Conservation (phyloP, 352 stramenopile species). For the Globisporangium yorkense region DNA sequence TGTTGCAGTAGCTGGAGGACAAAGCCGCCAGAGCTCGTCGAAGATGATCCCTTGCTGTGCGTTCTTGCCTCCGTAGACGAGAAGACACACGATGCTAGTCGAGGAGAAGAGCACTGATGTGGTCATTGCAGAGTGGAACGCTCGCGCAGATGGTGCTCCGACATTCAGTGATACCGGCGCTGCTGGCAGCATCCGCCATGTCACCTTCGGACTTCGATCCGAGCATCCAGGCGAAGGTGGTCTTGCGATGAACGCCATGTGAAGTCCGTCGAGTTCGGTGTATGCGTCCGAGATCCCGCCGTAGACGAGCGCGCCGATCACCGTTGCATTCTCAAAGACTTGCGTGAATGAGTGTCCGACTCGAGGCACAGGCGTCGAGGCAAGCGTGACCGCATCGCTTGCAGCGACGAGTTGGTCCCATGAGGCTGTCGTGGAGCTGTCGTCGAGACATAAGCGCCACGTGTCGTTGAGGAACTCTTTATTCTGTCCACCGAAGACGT, state of each 20-base stretch:
- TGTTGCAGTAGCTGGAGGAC: constrained; percentile 14
- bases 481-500: constrained; percentile 51
- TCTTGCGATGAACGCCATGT: constrained; percentile 42
- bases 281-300: constrained; percentile 46
- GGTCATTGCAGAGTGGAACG: constrained; percentile 43
- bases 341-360: constrained; percentile 56
- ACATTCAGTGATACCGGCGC: constrained; percentile 4
- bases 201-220: constrained; percentile 23
- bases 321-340: constrained; percentile 40
- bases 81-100: constrained; percentile 28
- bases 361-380: constrained; percentile 27
- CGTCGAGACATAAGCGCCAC: constrained; percentile 52
- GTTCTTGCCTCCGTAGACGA: constrained; percentile 59
- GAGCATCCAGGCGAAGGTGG: constrained; percentile 14
- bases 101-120: constrained; percentile 27
- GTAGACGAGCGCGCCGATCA: constrained; percentile 36
- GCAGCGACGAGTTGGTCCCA: constrained; percentile 54
- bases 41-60: constrained; percentile 42
- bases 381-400: constrained; percentile 22
- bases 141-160: constrained; percentile 22
- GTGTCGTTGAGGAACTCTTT: constrained; percentile 53
- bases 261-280: constrained; percentile 29
- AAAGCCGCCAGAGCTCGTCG: constrained; percentile 67
- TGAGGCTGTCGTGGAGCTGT: constrained; percentile 22
- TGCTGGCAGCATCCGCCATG: constrained; percentile 30